A percentile compares a stretch with the other conserved stretches of the same genome.
phyloP scores from a whole-genome alignment of 1,139 yeast genomes.

The Lodderomyces orthopsilosis region DNA sequence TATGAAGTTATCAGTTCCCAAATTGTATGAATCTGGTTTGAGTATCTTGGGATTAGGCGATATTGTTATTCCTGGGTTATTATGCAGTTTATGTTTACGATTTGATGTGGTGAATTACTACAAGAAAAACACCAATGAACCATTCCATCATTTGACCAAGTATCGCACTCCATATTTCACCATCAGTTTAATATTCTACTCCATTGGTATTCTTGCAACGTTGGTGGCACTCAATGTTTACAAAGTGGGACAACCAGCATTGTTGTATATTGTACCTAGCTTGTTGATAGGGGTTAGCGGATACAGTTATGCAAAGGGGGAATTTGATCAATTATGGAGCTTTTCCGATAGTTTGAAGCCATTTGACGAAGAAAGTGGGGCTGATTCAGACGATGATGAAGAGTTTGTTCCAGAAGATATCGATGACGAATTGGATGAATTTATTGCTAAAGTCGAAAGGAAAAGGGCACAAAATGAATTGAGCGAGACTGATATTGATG shows the following conservation, averaged over 20 bases:
- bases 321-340: slow-evolving; percentile 36
- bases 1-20: slow-evolving; percentile 51
- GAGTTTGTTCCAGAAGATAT: slow-evolving; percentile 13
- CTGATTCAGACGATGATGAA: slow-evolving; percentile 14
- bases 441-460: slow-evolving; percentile 9
- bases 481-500: slow-evolving; percentile 17
- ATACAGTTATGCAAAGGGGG: slow-evolving; percentile 27
- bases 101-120: slow-evolving; percentile 47
- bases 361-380: slow-evolving; percentile 16
- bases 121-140: slow-evolving; percentile 10
- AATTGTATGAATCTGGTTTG: slow-evolving; percentile 10
- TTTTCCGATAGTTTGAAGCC: slow-evolving; percentile 16
- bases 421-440: slow-evolving; percentile 9
- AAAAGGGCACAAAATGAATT: slow-evolving; percentile 6
- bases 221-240: slow-evolving; percentile 35
- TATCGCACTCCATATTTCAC: slow-evolving; percentile 47
- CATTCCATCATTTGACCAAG: slow-evolving; percentile 39
- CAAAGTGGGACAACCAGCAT: slow-evolving; percentile 62
- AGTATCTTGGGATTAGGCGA: slow-evolving; percentile 57
- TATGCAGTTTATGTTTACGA: slow-evolving; percentile 48
- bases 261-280: slow-evolving; percentile 58
- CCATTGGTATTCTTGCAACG: slow-evolving; percentile 43
- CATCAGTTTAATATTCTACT: slow-evolving; percentile 42
- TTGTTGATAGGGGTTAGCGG: slow-evolving; percentile 9
- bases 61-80: slow-evolving; percentile 55